A percentile compares a stretch with the other conserved stretches of the same genome.
Evolutionary conservation across 352 stramenopile genomes (phyloP).

Genomic region (Phytophthora pinifolia): DNA sequence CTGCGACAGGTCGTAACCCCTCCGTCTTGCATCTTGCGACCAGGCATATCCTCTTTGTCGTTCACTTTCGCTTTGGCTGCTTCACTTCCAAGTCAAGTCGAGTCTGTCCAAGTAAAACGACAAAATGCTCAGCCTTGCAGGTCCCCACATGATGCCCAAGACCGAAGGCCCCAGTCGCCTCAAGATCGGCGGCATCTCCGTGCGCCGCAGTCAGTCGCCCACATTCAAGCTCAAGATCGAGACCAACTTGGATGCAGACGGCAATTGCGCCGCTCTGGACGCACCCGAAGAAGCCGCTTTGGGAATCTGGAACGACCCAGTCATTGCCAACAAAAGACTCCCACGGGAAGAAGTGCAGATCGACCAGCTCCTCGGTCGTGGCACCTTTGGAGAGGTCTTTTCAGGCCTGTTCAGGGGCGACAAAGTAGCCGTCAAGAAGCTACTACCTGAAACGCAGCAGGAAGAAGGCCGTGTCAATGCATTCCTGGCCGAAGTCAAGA

Average conservation of each 20-base stretch:
- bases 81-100: not conserved
- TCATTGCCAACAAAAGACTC: slow-evolving; percentile 23
- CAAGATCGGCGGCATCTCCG: slow-evolving; percentile 24
- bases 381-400: slow-evolving; percentile 39
- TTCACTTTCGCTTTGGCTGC: slow-evolving; percentile 22
- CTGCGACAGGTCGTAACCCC: too few relatives aligned
- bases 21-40: too few relatives aligned
- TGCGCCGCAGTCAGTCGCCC: slow-evolving; percentile 16
- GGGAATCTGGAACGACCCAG: slow-evolving; percentile 16
- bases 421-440: slow-evolving; percentile 46
- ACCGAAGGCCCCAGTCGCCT: slow-evolving; percentile 12
- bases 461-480: slow-evolving; percentile 26
- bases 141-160: slow-evolving; percentile 8
- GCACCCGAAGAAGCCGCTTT: slow-evolving; percentile 1
- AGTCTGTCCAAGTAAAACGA: not conserved
- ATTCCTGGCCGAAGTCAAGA: slow-evolving; percentile 47
- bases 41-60: too few relatives aligned
- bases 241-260: slow-evolving; percentile 19
- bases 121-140: slow-evolving; percentile 21
- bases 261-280: slow-evolving; percentile 7
- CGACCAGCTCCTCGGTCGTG: slow-evolving; percentile 25
- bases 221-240: slow-evolving; percentile 24
- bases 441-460: slow-evolving; percentile 10
- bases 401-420: slow-evolving; percentile 33
- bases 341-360: slow-evolving; percentile 37